Base-by-base conservation (phyloP, 176 grass and related monocot genomes). In the Aegilops longissima region DNA sequence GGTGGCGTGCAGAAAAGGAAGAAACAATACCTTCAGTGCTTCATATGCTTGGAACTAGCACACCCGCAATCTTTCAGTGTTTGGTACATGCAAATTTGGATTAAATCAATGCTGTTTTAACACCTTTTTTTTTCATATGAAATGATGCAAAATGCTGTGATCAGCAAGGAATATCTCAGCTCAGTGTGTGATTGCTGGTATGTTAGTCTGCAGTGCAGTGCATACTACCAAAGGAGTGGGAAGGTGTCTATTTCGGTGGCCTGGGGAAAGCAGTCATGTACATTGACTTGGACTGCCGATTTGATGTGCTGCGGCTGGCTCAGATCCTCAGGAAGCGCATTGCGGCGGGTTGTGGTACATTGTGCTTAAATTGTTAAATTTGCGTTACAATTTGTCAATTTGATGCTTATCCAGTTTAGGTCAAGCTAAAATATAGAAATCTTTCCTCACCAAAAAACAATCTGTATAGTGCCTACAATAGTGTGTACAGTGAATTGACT, bases 271-370 rank as follows among this genome's bases (percentile, higher is more conserved):
- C 82, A 4, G 90, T 93, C 47, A 84, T 94, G 84, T 98, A 90
- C 82, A 85, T 98, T 17, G 94, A 98, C 75, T 78, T 98, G 29
- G 94, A 96, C 61, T 98, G 94, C 85, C 86, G 90, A 54, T 96
- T 96, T 83, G 97, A 98, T 83, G 93, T 96, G 84, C 59, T 94
- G 63, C 92, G 94, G 1, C 72, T 98, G 73, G 88, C 82, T 56
- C 85, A 96, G 70, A 85, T 96, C 21, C 79, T 98, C 85, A 94
- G 78, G 81, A 75, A 82, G 75, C 83, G 82, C 76, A 94, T 98
- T 38, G 21, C 10, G 1, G 72, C 90, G 42, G 52, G 66, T 51
- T 85, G 30, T 27, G 85, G 92, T 93, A 86, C 66, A 34, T 73
- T 86, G 58, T 47, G 38, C 63, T 81, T 77, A 12, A 7, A 30